These are phyloP conservation scores for Rhododendron henanense DNA, from an alignment of 148 eudicot species.

Conservation along the genomic window DNA sequence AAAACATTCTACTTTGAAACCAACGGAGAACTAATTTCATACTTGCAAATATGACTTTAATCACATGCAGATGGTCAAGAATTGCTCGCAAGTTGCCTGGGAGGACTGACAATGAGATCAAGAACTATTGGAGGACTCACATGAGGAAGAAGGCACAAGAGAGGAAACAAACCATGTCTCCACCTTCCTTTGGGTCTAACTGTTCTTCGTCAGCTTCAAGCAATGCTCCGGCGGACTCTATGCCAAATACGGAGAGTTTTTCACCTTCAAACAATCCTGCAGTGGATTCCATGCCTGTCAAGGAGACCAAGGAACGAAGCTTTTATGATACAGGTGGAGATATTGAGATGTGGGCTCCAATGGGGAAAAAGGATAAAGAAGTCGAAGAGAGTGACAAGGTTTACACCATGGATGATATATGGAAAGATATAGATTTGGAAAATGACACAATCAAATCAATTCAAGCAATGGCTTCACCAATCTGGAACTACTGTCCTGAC, in stretches of 20 bases:
- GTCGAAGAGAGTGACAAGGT: conserved; percentile 20
- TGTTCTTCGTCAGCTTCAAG: conserved; percentile 33
- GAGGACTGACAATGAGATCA: conserved; percentile 85
- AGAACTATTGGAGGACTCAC: conserved; percentile 89
- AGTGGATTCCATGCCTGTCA: not conserved
- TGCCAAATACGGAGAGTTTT: not conserved
- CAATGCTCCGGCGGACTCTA: conserved; percentile 21
- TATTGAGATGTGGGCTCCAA: conserved; percentile 23
- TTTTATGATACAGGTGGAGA: conserved; percentile 28
- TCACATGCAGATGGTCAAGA: conserved; percentile 60
- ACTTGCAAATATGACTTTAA: not conserved
- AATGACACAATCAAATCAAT: conserved; percentile 45
- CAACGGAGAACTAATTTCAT: not conserved
- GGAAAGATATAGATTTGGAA: conserved; percentile 71
- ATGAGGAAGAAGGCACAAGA: conserved; percentile 92
- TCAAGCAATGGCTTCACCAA: conserved; percentile 44
- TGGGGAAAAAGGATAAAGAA: conserved; percentile 27
- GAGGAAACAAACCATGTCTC: conserved; percentile 38
- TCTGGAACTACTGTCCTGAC: conserved; percentile 64
- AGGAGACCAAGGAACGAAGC: conserved; percentile 21
- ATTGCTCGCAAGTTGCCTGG: conserved; percentile 81
- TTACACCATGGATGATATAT: conserved; percentile 77
- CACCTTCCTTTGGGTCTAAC: conserved; percentile 46
- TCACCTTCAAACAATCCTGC: conserved; percentile 8
- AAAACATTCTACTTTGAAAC: not conserved